These are phyloP conservation scores for Clavispora phyllophila DNA, from an alignment of 805 yeast genomes.

Conservation along the genomic window DNA sequence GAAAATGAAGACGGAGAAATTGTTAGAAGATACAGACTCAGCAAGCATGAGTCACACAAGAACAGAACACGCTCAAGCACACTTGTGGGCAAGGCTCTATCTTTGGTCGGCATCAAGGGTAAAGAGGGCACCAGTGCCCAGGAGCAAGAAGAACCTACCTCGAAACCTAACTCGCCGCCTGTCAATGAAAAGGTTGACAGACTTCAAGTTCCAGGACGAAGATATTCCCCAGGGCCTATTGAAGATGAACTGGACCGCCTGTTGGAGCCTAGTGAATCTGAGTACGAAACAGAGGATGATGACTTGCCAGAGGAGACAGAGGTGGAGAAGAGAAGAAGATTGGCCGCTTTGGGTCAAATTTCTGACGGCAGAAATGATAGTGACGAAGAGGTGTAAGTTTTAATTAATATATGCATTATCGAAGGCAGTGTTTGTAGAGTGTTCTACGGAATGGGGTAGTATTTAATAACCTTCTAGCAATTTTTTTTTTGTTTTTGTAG, in stretches of 20 bases:
- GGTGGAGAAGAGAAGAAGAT: slow-evolving; percentile 59
- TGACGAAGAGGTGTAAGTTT: slow-evolving; percentile 43
- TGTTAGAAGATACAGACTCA: slow-evolving; percentile 71
- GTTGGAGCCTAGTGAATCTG: slow-evolving; percentile 6
- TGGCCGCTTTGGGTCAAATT: slow-evolving; percentile 50
- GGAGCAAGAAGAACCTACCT: not conserved
- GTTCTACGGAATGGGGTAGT: no score
- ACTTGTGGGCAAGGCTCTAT: slow-evolving; percentile 43
- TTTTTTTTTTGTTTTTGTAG: no score
- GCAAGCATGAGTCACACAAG: slow-evolving; percentile 38
- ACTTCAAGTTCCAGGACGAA: not conserved
- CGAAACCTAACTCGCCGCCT: not conserved
- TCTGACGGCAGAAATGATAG: slow-evolving; percentile 36
- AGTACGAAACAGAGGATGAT: slow-evolving; percentile 17
- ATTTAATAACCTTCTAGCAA: no score
- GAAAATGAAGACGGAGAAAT: slow-evolving; percentile 93
- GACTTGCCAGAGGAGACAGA: slow-evolving; percentile 48
- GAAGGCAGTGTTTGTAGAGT: not conserved
- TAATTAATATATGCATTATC: not conserved
- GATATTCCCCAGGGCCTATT: not conserved
- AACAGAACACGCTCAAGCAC: slow-evolving; percentile 36
- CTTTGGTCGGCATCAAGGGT: slow-evolving; percentile 48
- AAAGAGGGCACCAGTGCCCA: slow-evolving; percentile 4
- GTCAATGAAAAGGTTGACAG: not conserved
- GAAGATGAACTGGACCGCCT: slow-evolving; percentile 7